Base-by-base conservation (phyloP, 2,329 filamentous ascomycete genomes). In the Xylariaceae sp. region DNA sequence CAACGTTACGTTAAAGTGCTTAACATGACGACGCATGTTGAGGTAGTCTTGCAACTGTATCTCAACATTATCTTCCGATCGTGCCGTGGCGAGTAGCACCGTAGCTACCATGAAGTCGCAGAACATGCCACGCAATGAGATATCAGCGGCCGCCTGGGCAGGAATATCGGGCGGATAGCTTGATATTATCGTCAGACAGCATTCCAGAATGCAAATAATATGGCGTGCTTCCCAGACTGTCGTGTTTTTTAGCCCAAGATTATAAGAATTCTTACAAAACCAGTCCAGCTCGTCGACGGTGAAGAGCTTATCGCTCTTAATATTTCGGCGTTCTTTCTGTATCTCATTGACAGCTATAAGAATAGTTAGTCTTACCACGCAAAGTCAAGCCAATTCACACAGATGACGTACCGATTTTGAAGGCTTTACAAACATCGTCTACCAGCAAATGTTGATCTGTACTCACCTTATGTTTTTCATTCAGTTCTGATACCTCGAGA, bases 191-290 rank as follows among this genome's bases (percentile, higher is more conserved):
- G 65, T 67, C 29, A 84, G 72, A 55, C 81, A 86, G 23, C 75
- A 73, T 4, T 67, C 69, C 41, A 87, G 72, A 20, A 96, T 77
- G 3, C 81, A 75, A 3, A 86, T 66, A 0, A 87, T 75, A 42
- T 78, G 70, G 5, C 70, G 67, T 1, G 85, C 76, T 20, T 80
- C 68, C 77, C 87, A 86, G 1, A 53, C 59, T 3, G 81, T 75
- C 1, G 78, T 77, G 60, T 86, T 77, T 55, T 85, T 83, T 4
- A 93, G 71, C 0, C 85, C 86, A 6, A 92, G 70, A 60, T 94
- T 95, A 74, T 95, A 96, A 1, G 88, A 81, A 58, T 89, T 93
- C 58, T 86, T 86, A 30, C 86, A 87, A 67, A 96, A 92, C 91
- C 91, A 96, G 61, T 92, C 81, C 3, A 95, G 76, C 63, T 96